A percentile compares a stretch with the other conserved stretches of the same genome.
phyloP scores from a whole-genome alignment of 1,139 yeast species.

The Debaryomycetaceae sp. region DNA sequence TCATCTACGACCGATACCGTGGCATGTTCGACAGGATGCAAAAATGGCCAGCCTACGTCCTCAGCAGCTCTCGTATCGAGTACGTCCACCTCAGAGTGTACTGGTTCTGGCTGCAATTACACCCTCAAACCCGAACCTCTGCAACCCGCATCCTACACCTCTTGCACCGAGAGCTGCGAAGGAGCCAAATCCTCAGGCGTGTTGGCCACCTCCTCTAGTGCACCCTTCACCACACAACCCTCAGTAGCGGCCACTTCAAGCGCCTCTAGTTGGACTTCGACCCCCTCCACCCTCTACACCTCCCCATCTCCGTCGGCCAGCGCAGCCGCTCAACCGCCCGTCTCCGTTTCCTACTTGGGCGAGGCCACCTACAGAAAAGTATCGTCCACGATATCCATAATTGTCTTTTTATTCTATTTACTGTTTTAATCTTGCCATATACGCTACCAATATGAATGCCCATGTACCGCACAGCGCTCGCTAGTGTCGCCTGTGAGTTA shows the following conservation, averaged over 20 bases:
- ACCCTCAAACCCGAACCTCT: neutral
- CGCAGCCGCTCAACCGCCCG: neutral
- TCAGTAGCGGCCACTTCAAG: neutral
- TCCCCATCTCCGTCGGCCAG: neutral
- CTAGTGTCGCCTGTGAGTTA: no score
- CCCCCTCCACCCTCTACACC: neutral
- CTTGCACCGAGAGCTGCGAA: neutral
- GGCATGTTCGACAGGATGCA: neutral
- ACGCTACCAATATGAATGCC: neutral
- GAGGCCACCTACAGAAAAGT: neutral
- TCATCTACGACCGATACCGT: neutral
- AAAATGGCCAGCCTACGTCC: neutral
- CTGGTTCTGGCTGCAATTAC: neutral
- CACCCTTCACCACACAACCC: neutral
- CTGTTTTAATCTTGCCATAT: neutral
- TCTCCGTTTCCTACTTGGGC: neutral
- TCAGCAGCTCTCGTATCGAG: neutral
- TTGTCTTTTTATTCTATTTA: neutral
- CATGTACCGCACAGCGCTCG: no score
- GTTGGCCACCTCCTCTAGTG: neutral
- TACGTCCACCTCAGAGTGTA: neutral
- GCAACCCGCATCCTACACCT: neutral
- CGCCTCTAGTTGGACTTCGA: neutral
- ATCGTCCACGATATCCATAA: neutral
- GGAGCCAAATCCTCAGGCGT: neutral